Percentiles rank a stretch among this genome's conserved stretches.
These are phyloP conservation scores for Thraustochytrium sp. DNA, from an alignment of 352 stramenopile genomes.

Conservation along the genomic window DNA sequence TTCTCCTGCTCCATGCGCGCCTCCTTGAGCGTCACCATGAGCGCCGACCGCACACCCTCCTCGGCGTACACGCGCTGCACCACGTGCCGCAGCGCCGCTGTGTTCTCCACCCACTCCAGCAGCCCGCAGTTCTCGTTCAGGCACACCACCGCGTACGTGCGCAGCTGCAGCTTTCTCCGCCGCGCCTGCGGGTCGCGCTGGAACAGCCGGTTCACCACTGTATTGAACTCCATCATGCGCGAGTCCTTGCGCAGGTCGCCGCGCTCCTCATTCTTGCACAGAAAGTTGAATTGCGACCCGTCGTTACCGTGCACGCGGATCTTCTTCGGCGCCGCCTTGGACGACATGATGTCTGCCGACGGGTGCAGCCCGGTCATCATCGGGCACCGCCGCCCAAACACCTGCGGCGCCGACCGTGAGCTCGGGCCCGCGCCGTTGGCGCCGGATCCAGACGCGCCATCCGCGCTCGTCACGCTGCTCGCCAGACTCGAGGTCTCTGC, in stretches of 20 bases:
- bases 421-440: background rate
- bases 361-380: conserved; percentile 55
- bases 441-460: background rate
- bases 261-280: conserved; percentile 93
- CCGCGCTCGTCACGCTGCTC: conserved; percentile 31
- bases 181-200: conserved; percentile 74
- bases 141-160: conserved; percentile 97
- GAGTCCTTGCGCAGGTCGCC: conserved; percentile 99
- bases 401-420: background rate
- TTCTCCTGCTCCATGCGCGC: conserved; percentile 50
- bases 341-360: conserved; percentile 91
- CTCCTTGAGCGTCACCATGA: conserved; percentile 87
- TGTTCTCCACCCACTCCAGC: conserved; percentile 99
- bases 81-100: conserved; percentile 47
- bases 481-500: no score
- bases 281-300: conserved; percentile 72
- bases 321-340: conserved; percentile 98
- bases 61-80: conserved; percentile 39
- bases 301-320: conserved; percentile 74
- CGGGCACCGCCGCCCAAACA: conserved; percentile 48
- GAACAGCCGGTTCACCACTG: conserved; percentile 98
- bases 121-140: conserved; percentile 98
- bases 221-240: conserved; percentile 99
- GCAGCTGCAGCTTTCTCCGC: conserved; percentile 83
- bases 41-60: background rate